Percentiles rank a stretch among this genome's conserved stretches.
These are phyloP conservation scores for Polyporus arcularius DNA, from an alignment of 768 basidiomycete species.

Conservation along the genomic window DNA sequence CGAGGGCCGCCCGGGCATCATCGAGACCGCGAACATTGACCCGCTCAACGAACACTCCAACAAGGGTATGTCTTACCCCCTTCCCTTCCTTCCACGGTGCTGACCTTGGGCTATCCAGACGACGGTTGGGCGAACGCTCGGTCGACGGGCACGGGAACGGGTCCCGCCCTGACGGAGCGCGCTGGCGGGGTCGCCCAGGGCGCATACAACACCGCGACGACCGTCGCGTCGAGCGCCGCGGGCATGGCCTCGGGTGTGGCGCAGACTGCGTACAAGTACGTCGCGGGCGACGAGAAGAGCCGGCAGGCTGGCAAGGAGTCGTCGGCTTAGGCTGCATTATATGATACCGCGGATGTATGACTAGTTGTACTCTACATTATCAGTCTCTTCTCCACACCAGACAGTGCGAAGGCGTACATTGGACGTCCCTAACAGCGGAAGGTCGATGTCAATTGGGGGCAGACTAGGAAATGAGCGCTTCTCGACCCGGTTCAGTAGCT, in stretches of 20 bases:
- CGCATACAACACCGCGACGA: conserved; percentile 20
- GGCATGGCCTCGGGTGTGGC: conserved; percentile 36
- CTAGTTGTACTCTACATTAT: not conserved
- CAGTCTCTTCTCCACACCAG: no score
- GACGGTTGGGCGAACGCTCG: conserved; percentile 45
- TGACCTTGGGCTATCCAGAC: conserved; percentile 26
- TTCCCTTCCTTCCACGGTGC: not conserved
- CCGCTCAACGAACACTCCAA: conserved; percentile 49
- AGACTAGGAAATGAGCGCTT: no score
- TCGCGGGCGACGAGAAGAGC: conserved; percentile 37
- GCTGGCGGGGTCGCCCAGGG: conserved; percentile 9
- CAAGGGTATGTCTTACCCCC: conserved; percentile 33
- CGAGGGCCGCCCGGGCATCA: conserved; percentile 56
- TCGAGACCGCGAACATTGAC: conserved; percentile 54
- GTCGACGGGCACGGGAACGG: conserved; percentile 15
- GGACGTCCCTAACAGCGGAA: no score
- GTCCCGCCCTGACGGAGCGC: conserved; percentile 7
- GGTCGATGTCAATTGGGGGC: no score
- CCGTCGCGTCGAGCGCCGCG: conserved; percentile 27
- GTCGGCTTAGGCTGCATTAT: conserved; percentile 24
- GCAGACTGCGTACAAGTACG: conserved; percentile 39
- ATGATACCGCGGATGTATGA: not conserved
- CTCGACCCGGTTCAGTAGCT: no score
- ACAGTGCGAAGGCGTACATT: not conserved
- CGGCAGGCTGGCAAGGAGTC: conserved; percentile 37